Percentiles rank a stretch among this genome's conserved stretches.
phyloP scores from a whole-genome alignment of 169 alveolate species.

The Eimeria falciformis region DNA sequence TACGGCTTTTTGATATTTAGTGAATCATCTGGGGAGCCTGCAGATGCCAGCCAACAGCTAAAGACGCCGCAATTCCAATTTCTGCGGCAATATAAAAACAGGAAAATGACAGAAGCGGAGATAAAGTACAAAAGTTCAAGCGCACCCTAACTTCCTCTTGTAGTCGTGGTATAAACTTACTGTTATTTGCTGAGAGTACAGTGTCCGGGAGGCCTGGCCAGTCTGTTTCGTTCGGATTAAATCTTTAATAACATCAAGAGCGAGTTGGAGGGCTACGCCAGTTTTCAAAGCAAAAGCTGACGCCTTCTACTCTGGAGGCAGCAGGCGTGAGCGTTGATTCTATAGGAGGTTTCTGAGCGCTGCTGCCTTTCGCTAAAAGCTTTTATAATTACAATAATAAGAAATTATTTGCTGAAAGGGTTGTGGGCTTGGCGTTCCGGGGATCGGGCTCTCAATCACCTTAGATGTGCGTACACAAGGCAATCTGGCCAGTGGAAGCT shows the following conservation, averaged over 20 bases:
- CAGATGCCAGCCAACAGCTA: neutral
- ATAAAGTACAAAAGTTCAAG: neutral
- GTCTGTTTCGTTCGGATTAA: neutral
- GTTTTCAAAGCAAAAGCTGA: neutral
- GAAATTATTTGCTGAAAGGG: neutral
- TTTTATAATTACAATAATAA: too few relatives aligned
- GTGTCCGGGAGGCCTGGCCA: too few relatives aligned
- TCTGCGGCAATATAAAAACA: too few relatives aligned
- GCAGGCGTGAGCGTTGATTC: neutral
- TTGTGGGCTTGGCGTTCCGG: neutral
- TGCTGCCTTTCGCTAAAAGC: neutral
- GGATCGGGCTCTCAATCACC: neutral
- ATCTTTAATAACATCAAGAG: neutral
- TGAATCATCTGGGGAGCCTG: neutral
- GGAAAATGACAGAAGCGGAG: neutral
- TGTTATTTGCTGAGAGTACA: too few relatives aligned
- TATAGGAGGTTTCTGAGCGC: neutral
- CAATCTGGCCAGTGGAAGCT: neutral
- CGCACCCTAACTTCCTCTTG: neutral
- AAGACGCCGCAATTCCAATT: too few relatives aligned
- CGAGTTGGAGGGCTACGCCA: neutral
- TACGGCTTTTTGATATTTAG: neutral
- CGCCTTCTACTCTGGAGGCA: neutral
- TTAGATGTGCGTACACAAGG: neutral
- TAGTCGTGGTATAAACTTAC: too few relatives aligned